A percentile compares a stretch with the other conserved stretches of the same genome.
Evolutionary conservation across 805 yeast species (phyloP).

Genomic region (Candida chilensis): DNA sequence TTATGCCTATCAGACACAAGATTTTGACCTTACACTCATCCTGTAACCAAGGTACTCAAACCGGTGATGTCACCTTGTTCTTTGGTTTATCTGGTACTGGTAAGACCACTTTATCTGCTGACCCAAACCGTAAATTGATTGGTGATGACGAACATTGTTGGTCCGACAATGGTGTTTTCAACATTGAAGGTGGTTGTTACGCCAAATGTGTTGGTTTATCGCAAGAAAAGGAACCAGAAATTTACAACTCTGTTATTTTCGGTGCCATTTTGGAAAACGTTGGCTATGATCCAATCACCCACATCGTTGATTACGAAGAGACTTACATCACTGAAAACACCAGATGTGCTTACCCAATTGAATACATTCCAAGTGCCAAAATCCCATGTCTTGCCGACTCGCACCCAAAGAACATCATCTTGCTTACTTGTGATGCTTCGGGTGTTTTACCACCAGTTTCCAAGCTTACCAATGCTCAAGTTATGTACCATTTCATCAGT

Average conservation of each 20-base stretch:
- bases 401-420: constrained; percentile 88
- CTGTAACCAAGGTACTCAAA: constrained; percentile 77
- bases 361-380: constrained; percentile 91
- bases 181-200: constrained; percentile 99
- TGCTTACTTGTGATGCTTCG: constrained; percentile 94
- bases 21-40: constrained; percentile 93
- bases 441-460: constrained; percentile 98
- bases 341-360: constrained; percentile 97
- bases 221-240: constrained; percentile 94
- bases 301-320: constrained; percentile 81
- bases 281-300: constrained; percentile 68
- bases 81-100: constrained; percentile 98
- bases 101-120: constrained; percentile 95
- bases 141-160: constrained; percentile 99
- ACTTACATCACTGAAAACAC: constrained; percentile 90
- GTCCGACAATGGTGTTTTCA: constrained; percentile 97
- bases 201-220: constrained; percentile 91
- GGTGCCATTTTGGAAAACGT: constrained; percentile 95
- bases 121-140: constrained; percentile 84
- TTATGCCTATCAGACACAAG: constrained; percentile 91
- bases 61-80: constrained; percentile 87
- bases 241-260: constrained; percentile 87
- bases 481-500: constrained; percentile 97
- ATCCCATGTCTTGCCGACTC: constrained; percentile 85
- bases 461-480: constrained; percentile 87